These are phyloP conservation scores for Talaromyces thailandensis DNA, from an alignment of 495 filamentous ascomycete genomes.

Conservation along the genomic window DNA sequence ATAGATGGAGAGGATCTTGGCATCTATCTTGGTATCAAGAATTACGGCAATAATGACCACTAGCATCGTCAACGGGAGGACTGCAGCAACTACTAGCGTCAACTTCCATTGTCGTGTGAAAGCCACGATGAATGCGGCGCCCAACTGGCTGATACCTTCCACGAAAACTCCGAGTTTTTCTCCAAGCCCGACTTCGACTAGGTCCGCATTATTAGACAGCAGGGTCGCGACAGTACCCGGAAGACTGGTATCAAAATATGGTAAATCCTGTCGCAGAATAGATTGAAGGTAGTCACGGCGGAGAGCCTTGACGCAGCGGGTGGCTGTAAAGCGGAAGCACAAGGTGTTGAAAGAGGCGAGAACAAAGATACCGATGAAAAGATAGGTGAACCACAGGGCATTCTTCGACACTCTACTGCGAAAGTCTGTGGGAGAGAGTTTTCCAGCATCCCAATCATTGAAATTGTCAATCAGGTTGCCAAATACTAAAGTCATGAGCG, in stretches of 20 bases:
- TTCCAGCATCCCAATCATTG: constrained; percentile 20
- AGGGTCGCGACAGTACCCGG: constrained; percentile 27
- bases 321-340: constrained; percentile 15
- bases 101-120: constrained; percentile 29
- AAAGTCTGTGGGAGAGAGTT: constrained; percentile 5
- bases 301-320: constrained; percentile 20
- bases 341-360: constrained; percentile 15
- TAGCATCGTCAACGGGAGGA: constrained; percentile 3
- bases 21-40: background rate
- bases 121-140: constrained; percentile 25
- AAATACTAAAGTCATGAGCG: constrained; percentile 34
- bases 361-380: constrained; percentile 20
- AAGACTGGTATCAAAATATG: constrained; percentile 27
- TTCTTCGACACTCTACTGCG: background rate
- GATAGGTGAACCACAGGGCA: constrained; percentile 7
- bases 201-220: constrained; percentile 29
- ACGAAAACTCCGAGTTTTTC: constrained; percentile 23
- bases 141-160: constrained; percentile 21
- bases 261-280: constrained; percentile 32
- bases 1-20: background rate
- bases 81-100: constrained; percentile 22
- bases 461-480: constrained; percentile 24
- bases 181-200: constrained; percentile 36
- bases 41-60: constrained; percentile 13
- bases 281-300: constrained; percentile 22